phyloP scores from a whole-genome alignment of 805 yeast genomes.

The Limtongozyma cylindracea region DNA sequence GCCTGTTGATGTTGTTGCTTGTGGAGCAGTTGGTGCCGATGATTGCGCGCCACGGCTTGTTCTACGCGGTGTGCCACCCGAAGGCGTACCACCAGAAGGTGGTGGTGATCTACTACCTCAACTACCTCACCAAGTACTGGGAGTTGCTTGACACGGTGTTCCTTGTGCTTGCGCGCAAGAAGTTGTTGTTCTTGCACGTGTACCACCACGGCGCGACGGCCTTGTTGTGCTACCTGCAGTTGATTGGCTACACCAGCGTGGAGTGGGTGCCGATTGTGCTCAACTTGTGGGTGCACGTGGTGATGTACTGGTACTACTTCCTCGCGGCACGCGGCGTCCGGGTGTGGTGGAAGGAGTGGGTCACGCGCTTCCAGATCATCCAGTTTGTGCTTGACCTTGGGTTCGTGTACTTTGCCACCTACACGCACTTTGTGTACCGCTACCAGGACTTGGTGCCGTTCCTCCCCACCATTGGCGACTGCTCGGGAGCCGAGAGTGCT shows the following conservation, averaged over 20 bases:
- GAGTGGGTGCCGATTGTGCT: constrained; percentile 87
- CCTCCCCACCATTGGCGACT: constrained; percentile 55
- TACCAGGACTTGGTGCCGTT: constrained; percentile 31
- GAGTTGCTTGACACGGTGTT: constrained; percentile 85
- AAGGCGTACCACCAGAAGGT: constrained; percentile 67
- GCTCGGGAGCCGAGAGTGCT: constrained; percentile 83
- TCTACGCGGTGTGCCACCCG: constrained; percentile 58
- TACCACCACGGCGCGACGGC: constrained; percentile 99
- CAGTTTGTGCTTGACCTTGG: constrained; percentile 78
- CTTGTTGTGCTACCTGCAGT: constrained; percentile 75
- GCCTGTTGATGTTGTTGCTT: constrained; percentile 36
- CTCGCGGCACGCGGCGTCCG: constrained; percentile 77
- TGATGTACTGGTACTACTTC: constrained; percentile 97
- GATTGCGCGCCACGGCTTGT: constrained; percentile 45
- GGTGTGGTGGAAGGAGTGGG: constrained; percentile 99
- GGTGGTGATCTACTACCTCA: constrained; percentile 69
- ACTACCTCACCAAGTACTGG: constrained; percentile 70
- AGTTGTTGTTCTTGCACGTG: constrained; percentile 77
- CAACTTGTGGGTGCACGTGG: constrained; percentile 80
- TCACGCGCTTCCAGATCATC: constrained; percentile 82
- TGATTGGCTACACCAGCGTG: constrained; percentile 72
- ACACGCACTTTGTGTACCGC: constrained; percentile 60
- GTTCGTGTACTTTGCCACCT: constrained; percentile 85
- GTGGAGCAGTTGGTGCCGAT: constrained; percentile 76
- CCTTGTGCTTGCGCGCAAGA: constrained; percentile 78